A percentile compares a stretch with the other conserved stretches of the same genome.
Evolutionary conservation across 2,329 filamentous ascomycete species (phyloP).

Genomic region (Penicillium sp.): DNA sequence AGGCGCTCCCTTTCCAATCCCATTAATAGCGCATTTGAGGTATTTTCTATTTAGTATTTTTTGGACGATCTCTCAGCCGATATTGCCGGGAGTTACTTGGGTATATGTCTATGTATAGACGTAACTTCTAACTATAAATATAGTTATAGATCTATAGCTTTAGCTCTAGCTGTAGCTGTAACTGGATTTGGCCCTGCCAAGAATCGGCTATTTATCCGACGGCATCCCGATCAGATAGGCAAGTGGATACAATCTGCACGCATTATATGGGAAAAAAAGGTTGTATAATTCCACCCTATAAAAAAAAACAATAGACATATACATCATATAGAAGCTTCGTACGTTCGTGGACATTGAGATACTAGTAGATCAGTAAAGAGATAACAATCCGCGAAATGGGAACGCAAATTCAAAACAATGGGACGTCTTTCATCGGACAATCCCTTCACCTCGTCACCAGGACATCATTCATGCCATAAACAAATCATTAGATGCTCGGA

Average conservation of each 20-base stretch:
- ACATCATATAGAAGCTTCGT: conserved; percentile 39
- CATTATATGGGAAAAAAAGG: neutral
- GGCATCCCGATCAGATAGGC: conserved; percentile 17
- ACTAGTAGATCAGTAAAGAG: conserved; percentile 22
- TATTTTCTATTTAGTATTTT: neutral
- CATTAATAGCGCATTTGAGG: neutral
- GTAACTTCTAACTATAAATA: neutral
- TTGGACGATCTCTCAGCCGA: neutral
- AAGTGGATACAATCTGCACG: neutral
- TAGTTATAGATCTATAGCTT: neutral
- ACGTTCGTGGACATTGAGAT: conserved; percentile 30
- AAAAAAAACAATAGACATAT: conserved; percentile 31
- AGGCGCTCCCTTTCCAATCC: neutral
- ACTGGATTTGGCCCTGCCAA: conserved; percentile 10
- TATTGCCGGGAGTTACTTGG: neutral
- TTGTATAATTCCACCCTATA: neutral
- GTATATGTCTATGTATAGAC: neutral
- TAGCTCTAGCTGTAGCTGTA: neutral
- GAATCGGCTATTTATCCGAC: conserved; percentile 1
- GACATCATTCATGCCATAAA: conserved; percentile 18
- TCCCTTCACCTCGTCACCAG: conserved; percentile 14
- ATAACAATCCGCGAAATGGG: conserved; percentile 16
- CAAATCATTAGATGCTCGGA: conserved; percentile 19
- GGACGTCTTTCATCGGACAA: neutral
- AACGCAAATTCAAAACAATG: conserved; percentile 15